These are phyloP conservation scores for Triticum dicoccoides DNA, from an alignment of 176 grass and related monocot genomes.

Conservation along the genomic window DNA sequence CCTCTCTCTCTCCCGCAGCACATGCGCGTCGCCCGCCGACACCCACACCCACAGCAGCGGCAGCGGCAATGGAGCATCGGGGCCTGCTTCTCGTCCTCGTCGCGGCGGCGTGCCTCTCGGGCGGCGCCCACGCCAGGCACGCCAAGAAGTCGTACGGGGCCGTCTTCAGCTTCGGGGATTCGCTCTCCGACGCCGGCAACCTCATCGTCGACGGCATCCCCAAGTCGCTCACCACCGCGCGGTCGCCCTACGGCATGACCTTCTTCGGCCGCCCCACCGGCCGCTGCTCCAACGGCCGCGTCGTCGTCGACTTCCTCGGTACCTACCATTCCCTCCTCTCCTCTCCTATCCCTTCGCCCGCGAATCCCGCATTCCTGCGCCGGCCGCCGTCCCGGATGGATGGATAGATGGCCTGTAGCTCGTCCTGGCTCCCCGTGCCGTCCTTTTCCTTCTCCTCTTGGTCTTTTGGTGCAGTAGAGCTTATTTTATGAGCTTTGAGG, in stretches of 20 bases:
- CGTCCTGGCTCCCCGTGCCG: not conserved
- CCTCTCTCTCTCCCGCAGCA: not conserved
- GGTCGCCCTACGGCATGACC: slow-evolving; percentile 55
- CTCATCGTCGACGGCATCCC: slow-evolving; percentile 51
- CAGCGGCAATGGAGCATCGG: slow-evolving; percentile 15
- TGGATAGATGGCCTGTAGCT: not conserved
- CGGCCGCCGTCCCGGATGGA: not conserved
- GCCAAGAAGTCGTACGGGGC: slow-evolving; percentile 49
- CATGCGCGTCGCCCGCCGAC: slow-evolving; percentile 20
- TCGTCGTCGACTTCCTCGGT: slow-evolving; percentile 77
- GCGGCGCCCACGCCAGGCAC: not conserved
- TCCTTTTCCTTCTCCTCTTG: not conserved
- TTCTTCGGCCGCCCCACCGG: slow-evolving; percentile 63
- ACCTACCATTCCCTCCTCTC: not conserved
- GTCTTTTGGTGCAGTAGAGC: not conserved
- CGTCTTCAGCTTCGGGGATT: slow-evolving; percentile 80
- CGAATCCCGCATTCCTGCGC: not conserved
- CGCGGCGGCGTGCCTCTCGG: not conserved
- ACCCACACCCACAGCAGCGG: slow-evolving; percentile 31
- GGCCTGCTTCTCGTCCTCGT: not conserved
- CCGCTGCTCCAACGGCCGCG: slow-evolving; percentile 65
- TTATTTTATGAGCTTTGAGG: not conserved
- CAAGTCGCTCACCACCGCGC: slow-evolving; percentile 49
- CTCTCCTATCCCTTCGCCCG: not conserved
- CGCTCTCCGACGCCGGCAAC: slow-evolving; percentile 76